phyloP scores from a whole-genome alignment of 2,329 filamentous ascomycete species.

The Ceratocystiopsis sp. region DNA sequence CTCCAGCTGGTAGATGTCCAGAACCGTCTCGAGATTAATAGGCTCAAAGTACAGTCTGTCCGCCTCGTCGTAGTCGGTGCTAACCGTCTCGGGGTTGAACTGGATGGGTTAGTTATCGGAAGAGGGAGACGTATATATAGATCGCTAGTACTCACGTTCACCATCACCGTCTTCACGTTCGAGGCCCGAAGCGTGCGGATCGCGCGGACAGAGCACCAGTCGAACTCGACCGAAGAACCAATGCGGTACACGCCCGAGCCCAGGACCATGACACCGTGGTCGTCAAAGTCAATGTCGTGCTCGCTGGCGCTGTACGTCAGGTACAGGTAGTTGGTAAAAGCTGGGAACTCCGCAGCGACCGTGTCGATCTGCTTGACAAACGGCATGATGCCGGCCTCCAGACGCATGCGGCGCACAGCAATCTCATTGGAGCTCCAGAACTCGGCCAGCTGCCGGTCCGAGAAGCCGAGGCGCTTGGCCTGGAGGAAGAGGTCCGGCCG shows the following conservation, averaged over 20 bases:
- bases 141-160: conserved; percentile 40
- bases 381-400: conserved; percentile 74
- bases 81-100: conserved; percentile 79
- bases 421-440: conserved; percentile 94
- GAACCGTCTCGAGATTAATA: conserved; percentile 72
- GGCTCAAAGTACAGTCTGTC: conserved; percentile 94
- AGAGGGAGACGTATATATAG: neutral
- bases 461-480: conserved; percentile 90
- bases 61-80: conserved; percentile 85
- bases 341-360: conserved; percentile 90
- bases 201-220: conserved; percentile 94
- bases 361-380: conserved; percentile 98
- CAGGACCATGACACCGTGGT: conserved; percentile 89
- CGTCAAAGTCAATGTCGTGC: conserved; percentile 68
- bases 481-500: conserved; percentile 52
- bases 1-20: conserved; percentile 89
- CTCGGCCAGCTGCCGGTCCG: conserved; percentile 79
- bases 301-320: conserved; percentile 86
- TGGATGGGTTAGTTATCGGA: conserved; percentile 7
- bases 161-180: conserved; percentile 89
- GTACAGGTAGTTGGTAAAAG: conserved; percentile 90
- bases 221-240: conserved; percentile 94
- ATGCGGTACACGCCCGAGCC: conserved; percentile 95
- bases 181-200: conserved; percentile 76
- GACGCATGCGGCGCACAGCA: conserved; percentile 64